Evolutionary conservation across 148 eudicot species (phyloP).

Genomic region (Amaranthus palmeri): DNA sequence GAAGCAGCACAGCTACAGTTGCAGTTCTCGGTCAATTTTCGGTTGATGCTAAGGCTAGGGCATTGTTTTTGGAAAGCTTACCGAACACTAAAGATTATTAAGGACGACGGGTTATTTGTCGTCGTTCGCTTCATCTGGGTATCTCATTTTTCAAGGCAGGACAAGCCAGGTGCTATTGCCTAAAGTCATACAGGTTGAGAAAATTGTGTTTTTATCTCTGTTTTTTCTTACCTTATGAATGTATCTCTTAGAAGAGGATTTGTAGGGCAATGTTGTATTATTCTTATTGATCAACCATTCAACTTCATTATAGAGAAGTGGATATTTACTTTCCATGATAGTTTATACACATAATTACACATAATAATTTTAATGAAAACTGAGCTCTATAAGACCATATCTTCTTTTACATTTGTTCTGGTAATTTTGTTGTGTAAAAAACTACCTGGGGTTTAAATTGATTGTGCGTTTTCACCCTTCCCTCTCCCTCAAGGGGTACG

Average conservation of each 20-base stretch:
- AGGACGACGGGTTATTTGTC: slow-evolving; percentile 12
- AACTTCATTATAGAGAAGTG: background rate
- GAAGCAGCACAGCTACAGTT: slow-evolving; percentile 79
- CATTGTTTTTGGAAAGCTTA: slow-evolving; percentile 59
- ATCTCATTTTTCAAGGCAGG: background rate
- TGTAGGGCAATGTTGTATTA: slow-evolving; percentile 7
- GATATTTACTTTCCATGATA: too few species aligned
- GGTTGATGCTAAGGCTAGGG: slow-evolving; percentile 55
- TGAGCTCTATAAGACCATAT: too few species aligned
- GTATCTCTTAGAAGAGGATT: slow-evolving; percentile 13
- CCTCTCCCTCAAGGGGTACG: too few species aligned
- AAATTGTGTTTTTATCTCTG: background rate
- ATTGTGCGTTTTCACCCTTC: too few species aligned
- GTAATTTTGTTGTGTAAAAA: too few species aligned
- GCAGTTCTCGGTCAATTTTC: slow-evolving; percentile 90
- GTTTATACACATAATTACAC: too few species aligned
- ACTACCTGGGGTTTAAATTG: too few species aligned
- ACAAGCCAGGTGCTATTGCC: slow-evolving; percentile 1
- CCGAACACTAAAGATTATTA: slow-evolving; percentile 29
- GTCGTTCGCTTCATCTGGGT: slow-evolving; percentile 10
- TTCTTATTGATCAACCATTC: background rate
- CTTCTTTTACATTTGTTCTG: too few species aligned
- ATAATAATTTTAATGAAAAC: too few species aligned
- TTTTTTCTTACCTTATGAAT: slow-evolving; percentile 1
- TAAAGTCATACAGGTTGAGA: background rate